Evolutionary conservation across 2,329 filamentous ascomycete species (phyloP).

Genomic region (Colletotrichum lindemuthianum): DNA sequence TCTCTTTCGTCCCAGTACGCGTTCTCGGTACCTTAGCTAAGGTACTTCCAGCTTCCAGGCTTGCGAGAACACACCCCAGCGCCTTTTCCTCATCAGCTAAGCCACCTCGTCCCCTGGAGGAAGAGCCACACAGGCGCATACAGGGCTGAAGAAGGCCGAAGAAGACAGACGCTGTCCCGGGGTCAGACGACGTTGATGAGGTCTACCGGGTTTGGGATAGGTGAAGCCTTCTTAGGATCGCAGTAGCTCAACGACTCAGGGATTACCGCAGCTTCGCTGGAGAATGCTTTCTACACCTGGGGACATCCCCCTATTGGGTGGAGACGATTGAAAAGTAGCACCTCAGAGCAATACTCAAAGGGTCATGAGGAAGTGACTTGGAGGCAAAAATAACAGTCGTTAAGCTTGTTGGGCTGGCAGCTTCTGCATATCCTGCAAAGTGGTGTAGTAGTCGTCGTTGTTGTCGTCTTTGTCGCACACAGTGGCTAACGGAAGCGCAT

Average conservation of each 20-base stretch:
- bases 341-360: not conserved
- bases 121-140: too few species aligned
- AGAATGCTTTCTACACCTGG: not conserved
- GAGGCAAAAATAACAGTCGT: not conserved
- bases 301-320: slow-evolving; percentile 15
- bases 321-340: slow-evolving; percentile 16
- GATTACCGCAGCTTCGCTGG: not conserved
- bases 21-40: not conserved
- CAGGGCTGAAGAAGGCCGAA: too few species aligned
- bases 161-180: not conserved
- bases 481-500: too few species aligned
- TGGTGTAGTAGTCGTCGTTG: not conserved
- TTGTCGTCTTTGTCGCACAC: too few species aligned
- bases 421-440: not conserved
- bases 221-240: not conserved
- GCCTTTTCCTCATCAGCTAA: too few species aligned
- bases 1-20: slow-evolving; percentile 1
- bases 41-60: not conserved
- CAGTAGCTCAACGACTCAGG: not conserved
- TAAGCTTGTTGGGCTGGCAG: slow-evolving; percentile 23
- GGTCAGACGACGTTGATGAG: slow-evolving; percentile 20
- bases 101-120: too few species aligned
- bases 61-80: too few species aligned
- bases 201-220: slow-evolving; percentile 2
- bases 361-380: not conserved